Percentiles rank a stretch among this genome's conserved stretches.
These are phyloP conservation scores for Pulveroboletus sp. DNA, from an alignment of 768 basidiomycete species.

Conservation along the genomic window DNA sequence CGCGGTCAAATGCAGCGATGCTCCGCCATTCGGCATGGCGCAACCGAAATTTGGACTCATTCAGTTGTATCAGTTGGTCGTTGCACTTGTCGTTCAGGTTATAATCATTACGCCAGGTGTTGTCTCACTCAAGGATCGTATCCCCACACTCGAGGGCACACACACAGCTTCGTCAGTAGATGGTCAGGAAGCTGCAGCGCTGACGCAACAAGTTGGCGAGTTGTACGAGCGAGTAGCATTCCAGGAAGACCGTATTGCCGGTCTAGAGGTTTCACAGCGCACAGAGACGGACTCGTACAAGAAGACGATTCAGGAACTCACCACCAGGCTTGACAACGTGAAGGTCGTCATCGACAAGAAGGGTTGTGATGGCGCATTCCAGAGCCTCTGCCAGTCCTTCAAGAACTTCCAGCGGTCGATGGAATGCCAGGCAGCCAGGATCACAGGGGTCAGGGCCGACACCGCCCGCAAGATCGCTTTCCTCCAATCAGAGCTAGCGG, in stretches of 20 bases:
- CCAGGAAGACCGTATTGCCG: slow-evolving; percentile 12
- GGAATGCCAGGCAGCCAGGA: slow-evolving; percentile 14
- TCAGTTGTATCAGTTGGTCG: slow-evolving; percentile 7
- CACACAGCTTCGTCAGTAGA: not conserved
- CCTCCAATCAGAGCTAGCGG: slow-evolving; percentile 12
- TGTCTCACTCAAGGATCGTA: slow-evolving; percentile 15
- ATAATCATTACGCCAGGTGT: slow-evolving; percentile 8
- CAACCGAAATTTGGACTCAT: slow-evolving; percentile 4
- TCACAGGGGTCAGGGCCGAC: slow-evolving; percentile 15
- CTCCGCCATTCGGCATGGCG: not conserved
- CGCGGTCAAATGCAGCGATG: not conserved
- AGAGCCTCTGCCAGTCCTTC: slow-evolving; percentile 2
- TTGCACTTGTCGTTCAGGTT: slow-evolving; percentile 2
- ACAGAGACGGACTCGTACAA: not conserved
- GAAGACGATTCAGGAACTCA: slow-evolving; percentile 13
- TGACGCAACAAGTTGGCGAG: slow-evolving; percentile 6
- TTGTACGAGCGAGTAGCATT: slow-evolving; percentile 7
- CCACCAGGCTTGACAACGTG: not conserved
- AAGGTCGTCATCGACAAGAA: slow-evolving; percentile 7
- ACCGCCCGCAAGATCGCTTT: slow-evolving; percentile 13
- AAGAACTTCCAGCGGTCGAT: not conserved
- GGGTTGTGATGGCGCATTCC: slow-evolving; percentile 1
- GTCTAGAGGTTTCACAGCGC: slow-evolving; percentile 7
- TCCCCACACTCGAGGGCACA: slow-evolving; percentile 10
- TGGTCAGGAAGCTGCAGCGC: not conserved